Conservation (phyloP, 2,329 filamentous ascomycete genomes). For the Aquanectria penicillioides region DNA sequence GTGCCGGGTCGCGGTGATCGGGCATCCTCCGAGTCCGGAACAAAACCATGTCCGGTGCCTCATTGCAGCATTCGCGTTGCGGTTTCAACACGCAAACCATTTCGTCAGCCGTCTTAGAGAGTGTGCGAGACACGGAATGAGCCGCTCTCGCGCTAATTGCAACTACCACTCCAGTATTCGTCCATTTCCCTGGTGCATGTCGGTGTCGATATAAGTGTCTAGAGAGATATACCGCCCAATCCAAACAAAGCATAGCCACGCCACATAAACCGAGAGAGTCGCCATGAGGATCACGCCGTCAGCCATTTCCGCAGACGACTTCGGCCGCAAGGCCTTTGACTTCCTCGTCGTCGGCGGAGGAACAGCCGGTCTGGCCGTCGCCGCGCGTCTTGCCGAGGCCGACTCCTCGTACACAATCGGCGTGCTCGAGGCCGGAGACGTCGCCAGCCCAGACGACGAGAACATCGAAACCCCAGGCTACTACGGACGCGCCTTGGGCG, state of each 20-base stretch:
- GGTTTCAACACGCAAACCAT: no score
- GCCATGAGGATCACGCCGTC: constrained; percentile 18
- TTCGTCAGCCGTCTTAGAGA: no score
- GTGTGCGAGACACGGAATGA: no score
- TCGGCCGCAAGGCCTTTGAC: constrained; percentile 40
- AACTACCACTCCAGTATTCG: no score
- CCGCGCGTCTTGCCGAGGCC: constrained; percentile 57
- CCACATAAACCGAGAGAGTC: background rate
- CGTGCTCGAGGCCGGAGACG: constrained; percentile 46
- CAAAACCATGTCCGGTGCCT: no score
- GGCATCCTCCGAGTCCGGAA: no score
- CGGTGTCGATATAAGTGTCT: constrained; percentile 19
- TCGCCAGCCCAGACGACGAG: constrained; percentile 40
- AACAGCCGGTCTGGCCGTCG: constrained; percentile 63
- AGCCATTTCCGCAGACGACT: constrained; percentile 30
- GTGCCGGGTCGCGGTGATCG: no score
- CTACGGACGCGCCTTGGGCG: constrained; percentile 49
- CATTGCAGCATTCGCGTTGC: no score
- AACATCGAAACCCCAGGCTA: constrained; percentile 53
- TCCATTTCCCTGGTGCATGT: no score
- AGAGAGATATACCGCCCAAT: background rate
- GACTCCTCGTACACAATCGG: constrained; percentile 41
- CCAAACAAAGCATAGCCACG: background rate
- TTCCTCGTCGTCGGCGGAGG: constrained; percentile 63
- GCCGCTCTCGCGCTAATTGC: no score